Evolutionary conservation across 1,284 basidiomycete genomes (phyloP).

Genomic region (Fistulinella cinereoalba): DNA sequence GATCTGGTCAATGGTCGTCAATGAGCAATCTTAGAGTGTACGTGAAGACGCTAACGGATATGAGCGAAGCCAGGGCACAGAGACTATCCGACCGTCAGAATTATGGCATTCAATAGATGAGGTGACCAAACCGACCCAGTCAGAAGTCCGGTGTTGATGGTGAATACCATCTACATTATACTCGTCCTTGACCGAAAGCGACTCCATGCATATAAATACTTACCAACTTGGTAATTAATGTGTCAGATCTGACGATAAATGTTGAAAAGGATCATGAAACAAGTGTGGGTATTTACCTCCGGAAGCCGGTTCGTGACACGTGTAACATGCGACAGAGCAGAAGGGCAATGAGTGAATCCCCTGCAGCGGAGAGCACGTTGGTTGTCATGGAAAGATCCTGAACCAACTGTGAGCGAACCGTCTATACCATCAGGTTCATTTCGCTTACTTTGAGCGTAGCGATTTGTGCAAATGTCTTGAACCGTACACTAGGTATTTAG

Average conservation of each 20-base stretch:
- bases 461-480: conserved; percentile 42
- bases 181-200: neutral
- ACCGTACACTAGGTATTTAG: conserved; percentile 22
- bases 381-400: neutral
- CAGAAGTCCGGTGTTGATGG: conserved; percentile 22
- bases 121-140: conserved; percentile 8
- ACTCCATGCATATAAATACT: neutral
- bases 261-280: neutral
- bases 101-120: neutral
- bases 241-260: conserved; percentile 37
- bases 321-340: conserved; percentile 50
- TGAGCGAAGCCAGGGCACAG: conserved; percentile 41
- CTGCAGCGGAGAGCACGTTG: conserved; percentile 28
- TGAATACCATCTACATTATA: conserved; percentile 37
- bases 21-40: neutral
- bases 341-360: conserved; percentile 52
- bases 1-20: conserved; percentile 24
- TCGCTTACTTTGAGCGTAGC: conserved; percentile 21
- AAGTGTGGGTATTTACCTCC: conserved; percentile 32
- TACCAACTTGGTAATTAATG: conserved; percentile 44
- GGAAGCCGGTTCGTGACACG: conserved; percentile 51
- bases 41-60: conserved; percentile 36
- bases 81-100: conserved; percentile 10
- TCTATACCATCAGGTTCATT: too few species aligned
- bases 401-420: too few species aligned